Evolutionary conservation across 768 basidiomycete species (phyloP).

Genomic region (Calocybe cyanea): DNA sequence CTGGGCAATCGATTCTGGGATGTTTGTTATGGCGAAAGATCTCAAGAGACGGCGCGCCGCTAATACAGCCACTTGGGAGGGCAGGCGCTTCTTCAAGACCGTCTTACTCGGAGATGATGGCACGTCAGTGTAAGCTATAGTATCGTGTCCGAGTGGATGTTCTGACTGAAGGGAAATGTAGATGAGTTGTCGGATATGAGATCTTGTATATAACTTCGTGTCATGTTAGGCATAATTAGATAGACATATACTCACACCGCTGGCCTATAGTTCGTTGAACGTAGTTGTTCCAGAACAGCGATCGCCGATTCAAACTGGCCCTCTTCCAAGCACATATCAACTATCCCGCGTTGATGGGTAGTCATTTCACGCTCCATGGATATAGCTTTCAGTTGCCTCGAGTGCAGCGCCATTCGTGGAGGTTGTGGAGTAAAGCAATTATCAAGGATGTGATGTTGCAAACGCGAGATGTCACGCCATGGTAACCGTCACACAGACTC

Average conservation of each 20-base stretch:
- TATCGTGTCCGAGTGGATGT: conserved; percentile 20
- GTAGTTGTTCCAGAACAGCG: conserved; percentile 55
- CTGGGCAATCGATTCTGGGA: conserved; percentile 47
- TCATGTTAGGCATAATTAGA: not conserved
- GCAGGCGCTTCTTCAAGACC: conserved; percentile 32
- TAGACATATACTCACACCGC: conserved; percentile 43
- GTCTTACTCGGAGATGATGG: conserved; percentile 50
- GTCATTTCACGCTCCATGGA: conserved; percentile 42
- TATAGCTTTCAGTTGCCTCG: conserved; percentile 9
- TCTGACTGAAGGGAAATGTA: conserved; percentile 69
- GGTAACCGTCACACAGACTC: not conserved
- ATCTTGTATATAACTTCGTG: conserved; percentile 28
- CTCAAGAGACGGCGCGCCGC: conserved; percentile 52
- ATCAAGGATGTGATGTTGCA: not conserved
- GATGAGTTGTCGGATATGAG: conserved; percentile 63
- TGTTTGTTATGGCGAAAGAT: conserved; percentile 54
- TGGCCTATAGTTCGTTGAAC: conserved; percentile 54
- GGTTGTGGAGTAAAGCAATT: not conserved
- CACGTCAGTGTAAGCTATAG: conserved; percentile 18
- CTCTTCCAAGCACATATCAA: conserved; percentile 75
- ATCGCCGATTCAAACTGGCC: conserved; percentile 72
- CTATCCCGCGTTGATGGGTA: conserved; percentile 47
- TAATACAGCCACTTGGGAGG: conserved; percentile 41
- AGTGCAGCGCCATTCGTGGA: not conserved
- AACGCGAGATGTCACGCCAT: conserved; percentile 6